Evolutionary conservation across 2,329 filamentous ascomycete species (phyloP).

Genomic region (Hansfordia pulvinata): DNA sequence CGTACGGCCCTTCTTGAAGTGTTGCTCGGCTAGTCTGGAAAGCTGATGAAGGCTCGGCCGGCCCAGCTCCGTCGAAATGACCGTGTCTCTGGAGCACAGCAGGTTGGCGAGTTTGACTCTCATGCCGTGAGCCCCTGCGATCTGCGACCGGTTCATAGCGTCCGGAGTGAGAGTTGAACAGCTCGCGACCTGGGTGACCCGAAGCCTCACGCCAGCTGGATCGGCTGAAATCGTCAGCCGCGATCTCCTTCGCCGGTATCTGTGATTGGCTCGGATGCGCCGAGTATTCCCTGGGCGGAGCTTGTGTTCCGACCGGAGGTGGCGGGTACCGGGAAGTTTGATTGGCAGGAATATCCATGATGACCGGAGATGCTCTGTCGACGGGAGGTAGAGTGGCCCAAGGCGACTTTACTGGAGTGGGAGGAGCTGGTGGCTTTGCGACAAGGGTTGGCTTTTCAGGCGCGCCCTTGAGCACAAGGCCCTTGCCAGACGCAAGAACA

Average conservation of each 20-base stretch:
- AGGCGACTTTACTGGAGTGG: constrained; percentile 71
- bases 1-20: constrained; percentile 53
- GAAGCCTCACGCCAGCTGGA: constrained; percentile 65
- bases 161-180: constrained; percentile 92
- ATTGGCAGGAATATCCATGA: constrained; percentile 38
- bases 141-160: constrained; percentile 82
- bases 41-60: constrained; percentile 71
- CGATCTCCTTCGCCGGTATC: constrained; percentile 65
- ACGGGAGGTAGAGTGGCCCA: constrained; percentile 83
- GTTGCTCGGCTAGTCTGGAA: constrained; percentile 68
- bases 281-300: not conserved
- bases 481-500: constrained; percentile 39
- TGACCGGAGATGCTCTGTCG: constrained; percentile 61
- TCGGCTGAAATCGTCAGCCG: constrained; percentile 85
- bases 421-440: constrained; percentile 53
- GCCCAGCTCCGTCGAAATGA: constrained; percentile 45
- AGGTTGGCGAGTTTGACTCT: constrained; percentile 56
- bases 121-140: constrained; percentile 57
- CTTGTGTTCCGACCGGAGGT: not conserved
- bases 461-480: constrained; percentile 51
- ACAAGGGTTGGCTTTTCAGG: constrained; percentile 61
- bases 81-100: constrained; percentile 64
- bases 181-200: constrained; percentile 51
- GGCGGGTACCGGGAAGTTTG: no score
- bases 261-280: no score